phyloP scores from a whole-genome alignment of 2,329 filamentous ascomycete genomes.

The Malbranchea zuffiana region DNA sequence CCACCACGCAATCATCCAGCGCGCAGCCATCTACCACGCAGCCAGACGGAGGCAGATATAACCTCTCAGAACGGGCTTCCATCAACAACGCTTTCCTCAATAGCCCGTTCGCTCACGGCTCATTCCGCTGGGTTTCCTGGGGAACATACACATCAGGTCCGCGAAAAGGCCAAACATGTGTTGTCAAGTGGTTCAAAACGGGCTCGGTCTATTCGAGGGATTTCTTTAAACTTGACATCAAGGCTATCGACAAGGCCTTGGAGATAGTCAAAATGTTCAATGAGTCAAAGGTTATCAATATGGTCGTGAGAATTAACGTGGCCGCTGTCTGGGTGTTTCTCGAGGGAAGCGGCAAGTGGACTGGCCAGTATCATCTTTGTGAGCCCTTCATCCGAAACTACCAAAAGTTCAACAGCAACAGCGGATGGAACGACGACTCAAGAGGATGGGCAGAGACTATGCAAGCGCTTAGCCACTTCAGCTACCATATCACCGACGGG shows the following conservation, averaged over 20 bases:
- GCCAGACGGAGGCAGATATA: constrained; percentile 7
- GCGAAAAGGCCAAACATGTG: constrained; percentile 26
- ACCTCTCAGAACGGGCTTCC: constrained; percentile 1
- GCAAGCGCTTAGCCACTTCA: constrained; percentile 38
- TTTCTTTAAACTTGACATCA: constrained; percentile 32
- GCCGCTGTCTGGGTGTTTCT: constrained; percentile 26
- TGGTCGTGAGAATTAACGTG: constrained; percentile 28
- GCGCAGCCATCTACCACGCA: constrained; percentile 5
- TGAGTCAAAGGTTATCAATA: constrained; percentile 21
- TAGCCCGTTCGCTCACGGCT: constrained; percentile 6
- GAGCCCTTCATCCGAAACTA: constrained; percentile 36
- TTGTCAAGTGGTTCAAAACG: constrained; percentile 33
- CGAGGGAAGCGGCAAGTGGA: neutral
- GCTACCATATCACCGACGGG: constrained; percentile 31
- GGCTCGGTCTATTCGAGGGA: constrained; percentile 25
- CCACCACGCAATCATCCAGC: no score
- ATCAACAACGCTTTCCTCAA: neutral
- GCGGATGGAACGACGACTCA: constrained; percentile 27
- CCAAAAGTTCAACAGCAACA: constrained; percentile 38
- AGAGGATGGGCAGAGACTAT: constrained; percentile 28
- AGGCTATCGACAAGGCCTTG: constrained; percentile 27
- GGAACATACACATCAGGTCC: constrained; percentile 23
- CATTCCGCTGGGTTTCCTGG: constrained; percentile 12
- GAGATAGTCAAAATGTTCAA: constrained; percentile 32
- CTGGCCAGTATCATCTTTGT: constrained; percentile 19